Evolutionary conservation across 2,329 filamentous ascomycete species (phyloP).

Genomic region (Bipolaris sorokiniana): DNA sequence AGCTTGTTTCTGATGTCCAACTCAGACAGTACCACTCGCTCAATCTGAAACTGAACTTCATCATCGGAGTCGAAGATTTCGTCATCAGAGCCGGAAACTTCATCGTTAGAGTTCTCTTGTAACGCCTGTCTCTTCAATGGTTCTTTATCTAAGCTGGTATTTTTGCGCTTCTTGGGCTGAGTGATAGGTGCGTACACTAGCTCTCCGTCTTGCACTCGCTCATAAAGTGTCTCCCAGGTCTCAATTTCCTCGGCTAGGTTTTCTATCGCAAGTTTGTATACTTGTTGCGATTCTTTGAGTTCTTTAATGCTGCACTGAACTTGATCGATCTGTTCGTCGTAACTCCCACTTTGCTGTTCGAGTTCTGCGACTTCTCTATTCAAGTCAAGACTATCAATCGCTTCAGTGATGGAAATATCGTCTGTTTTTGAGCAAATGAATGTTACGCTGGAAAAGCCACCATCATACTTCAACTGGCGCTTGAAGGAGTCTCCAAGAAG

Average conservation of each 20-base stretch:
- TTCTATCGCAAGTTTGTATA: conserved; percentile 44
- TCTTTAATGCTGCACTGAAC: conserved; percentile 29
- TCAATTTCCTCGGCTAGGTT: conserved; percentile 54
- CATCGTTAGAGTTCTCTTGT: conserved; percentile 1
- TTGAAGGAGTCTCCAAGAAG: conserved; percentile 64
- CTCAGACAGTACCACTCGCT: conserved; percentile 49
- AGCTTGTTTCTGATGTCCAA: conserved; percentile 53
- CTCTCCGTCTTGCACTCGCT: conserved; percentile 50
- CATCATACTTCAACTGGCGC: conserved; percentile 65
- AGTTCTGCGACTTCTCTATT: conserved; percentile 40
- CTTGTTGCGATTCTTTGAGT: conserved; percentile 44
- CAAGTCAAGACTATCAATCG: conserved; percentile 48
- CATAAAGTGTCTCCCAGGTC: conserved; percentile 52
- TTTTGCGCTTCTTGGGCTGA: conserved; percentile 51
- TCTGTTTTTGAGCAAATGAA: conserved; percentile 71
- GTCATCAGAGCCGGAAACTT: conserved; percentile 20
- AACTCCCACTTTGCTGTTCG: conserved; percentile 30
- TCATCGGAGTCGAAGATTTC: conserved; percentile 32
- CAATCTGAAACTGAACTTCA: conserved; percentile 25
- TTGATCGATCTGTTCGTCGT: conserved; percentile 24
- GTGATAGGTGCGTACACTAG: conserved; percentile 50
- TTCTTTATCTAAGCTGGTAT: conserved; percentile 27
- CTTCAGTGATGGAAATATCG: conserved; percentile 61
- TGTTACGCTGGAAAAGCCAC: conserved; percentile 59
- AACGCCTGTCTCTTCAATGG: conserved; percentile 1